Evolutionary conservation across 2,329 filamentous ascomycete species (phyloP), one percentile per base, ranked within the genome.

Genomic region (Paracoccidioides lutzii): DNA sequence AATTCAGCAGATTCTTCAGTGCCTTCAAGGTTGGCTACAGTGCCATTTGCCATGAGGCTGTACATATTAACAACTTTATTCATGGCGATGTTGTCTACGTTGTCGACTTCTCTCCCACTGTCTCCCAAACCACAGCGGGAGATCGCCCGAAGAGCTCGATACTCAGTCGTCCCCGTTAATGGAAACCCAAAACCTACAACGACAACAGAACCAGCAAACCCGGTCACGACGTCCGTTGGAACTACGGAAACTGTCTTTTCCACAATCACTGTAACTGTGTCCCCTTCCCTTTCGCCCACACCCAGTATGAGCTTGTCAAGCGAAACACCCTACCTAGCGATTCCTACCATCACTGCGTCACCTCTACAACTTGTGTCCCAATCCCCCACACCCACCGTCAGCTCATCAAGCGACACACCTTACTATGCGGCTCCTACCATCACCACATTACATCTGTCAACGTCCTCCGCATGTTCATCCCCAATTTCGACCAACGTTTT

Each of bases 141-240:
- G 14, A 2, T 56, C 32, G 22, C 8, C 22, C 55, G 46, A 43
- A 60, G 57, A 42, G 53, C 57, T 14, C 54, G 54, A 43, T 62
- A 60, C 38, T 62, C 60, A n/a, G 60, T 62, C 52, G 57, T 62
- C 9, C 59, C 54, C n/a, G 60, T 62, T 41, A 57, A 60, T 55
- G 59, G 60, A n/a, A 56, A 55, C 9, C 40, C 55, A 48, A 58
- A 54, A 43, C 42, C 53, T 5, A 33, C 55, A 28, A 56, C 57
- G 30, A 55, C 35, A 3, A n/a, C 41, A 12, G 55, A 52, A 37
- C 5, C 51, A 3, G 52, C 53, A 6, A 52, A 53, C 35, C 53
- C 59, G 28, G 56, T 62, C 44, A 60, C 60, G 15, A 56, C 59
- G 8, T 45, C 54, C 22, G 52, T 53, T 49, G 57, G 52, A 32